A percentile compares a stretch with the other conserved stretches of the same genome.
Evolutionary conservation across 202 grass and related monocot species (phyloP).

Genomic region (Musa balbisiana): DNA sequence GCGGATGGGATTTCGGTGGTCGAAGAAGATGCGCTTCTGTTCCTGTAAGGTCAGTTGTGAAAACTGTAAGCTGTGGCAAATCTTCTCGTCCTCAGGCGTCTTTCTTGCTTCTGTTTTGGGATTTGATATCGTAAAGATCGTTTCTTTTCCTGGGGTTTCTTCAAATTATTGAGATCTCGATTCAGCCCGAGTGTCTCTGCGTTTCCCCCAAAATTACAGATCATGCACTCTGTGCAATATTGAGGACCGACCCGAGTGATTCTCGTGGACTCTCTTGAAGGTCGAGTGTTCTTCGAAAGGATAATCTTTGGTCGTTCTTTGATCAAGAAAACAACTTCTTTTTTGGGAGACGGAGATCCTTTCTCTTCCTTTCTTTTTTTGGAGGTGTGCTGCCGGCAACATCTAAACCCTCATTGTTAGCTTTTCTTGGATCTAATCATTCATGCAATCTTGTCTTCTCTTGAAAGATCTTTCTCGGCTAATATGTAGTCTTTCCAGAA

Average conservation of each 20-base stretch:
- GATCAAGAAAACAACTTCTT: not conserved
- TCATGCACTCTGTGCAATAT: not conserved
- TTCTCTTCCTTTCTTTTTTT: not conserved
- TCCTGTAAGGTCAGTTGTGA: not conserved
- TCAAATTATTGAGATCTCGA: not conserved
- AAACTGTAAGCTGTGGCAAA: not conserved
- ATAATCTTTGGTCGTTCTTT: not conserved
- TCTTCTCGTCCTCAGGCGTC: not conserved
- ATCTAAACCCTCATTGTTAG: not conserved
- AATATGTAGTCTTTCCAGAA: not conserved
- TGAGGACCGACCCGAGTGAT: not conserved
- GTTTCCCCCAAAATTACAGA: not conserved
- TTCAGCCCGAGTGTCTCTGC: not conserved
- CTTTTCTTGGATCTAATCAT: not conserved
- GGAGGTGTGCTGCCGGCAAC: not conserved
- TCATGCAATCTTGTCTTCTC: not conserved
- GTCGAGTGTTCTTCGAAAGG: not conserved
- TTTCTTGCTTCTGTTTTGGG: not conserved
- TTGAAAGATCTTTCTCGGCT: not conserved
- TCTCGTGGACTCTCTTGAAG: not conserved
- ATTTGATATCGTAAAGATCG: not conserved
- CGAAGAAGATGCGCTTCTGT: not conserved
- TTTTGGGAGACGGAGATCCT: not conserved
- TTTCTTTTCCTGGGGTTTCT: not conserved
- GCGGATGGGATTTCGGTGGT: not conserved